Evolutionary conservation across 352 stramenopile genomes (phyloP).

Genomic region (Pythium biforme): DNA sequence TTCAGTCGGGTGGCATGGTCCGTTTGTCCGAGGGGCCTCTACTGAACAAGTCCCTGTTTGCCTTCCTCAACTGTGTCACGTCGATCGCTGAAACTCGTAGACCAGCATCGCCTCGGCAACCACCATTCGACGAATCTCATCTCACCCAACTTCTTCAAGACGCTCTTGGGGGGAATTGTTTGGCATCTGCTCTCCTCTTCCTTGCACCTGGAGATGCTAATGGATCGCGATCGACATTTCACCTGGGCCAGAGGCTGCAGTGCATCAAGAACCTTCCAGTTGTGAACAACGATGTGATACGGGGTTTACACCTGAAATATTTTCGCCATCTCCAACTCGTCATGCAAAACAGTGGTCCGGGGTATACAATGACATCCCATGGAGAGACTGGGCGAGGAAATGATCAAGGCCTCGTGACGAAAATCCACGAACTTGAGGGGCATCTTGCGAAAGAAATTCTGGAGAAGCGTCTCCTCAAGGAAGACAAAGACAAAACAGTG

Average conservation of each 20-base stretch:
- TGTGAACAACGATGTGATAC: constrained; percentile 57
- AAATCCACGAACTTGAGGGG: constrained; percentile 46
- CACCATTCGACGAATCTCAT: constrained; percentile 32
- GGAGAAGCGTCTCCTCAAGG: constrained; percentile 42
- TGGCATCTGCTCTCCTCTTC: constrained; percentile 46
- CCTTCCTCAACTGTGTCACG: constrained; percentile 40
- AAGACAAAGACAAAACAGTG: constrained; percentile 52
- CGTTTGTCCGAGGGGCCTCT: constrained; percentile 51
- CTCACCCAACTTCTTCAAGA: constrained; percentile 50
- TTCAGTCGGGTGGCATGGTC: constrained; percentile 29
- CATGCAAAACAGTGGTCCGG: not conserved
- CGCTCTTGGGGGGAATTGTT: constrained; percentile 48
- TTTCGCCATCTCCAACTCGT: constrained; percentile 13
- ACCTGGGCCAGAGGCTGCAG: constrained; percentile 35
- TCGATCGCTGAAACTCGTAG: constrained; percentile 7
- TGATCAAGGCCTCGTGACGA: constrained; percentile 23
- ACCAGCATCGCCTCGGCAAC: not conserved
- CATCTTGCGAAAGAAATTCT: constrained; percentile 35
- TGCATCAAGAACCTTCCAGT: constrained; percentile 45
- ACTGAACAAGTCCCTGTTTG: constrained; percentile 55
- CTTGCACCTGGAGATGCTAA: constrained; percentile 38
- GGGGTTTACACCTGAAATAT: constrained; percentile 38
- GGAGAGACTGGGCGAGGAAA: not conserved
- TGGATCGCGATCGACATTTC: constrained; percentile 39
- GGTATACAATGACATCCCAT: not conserved